These are phyloP conservation scores for Citrullus colocynthis DNA, from an alignment of 306 rosid species.

Conservation along the genomic window DNA sequence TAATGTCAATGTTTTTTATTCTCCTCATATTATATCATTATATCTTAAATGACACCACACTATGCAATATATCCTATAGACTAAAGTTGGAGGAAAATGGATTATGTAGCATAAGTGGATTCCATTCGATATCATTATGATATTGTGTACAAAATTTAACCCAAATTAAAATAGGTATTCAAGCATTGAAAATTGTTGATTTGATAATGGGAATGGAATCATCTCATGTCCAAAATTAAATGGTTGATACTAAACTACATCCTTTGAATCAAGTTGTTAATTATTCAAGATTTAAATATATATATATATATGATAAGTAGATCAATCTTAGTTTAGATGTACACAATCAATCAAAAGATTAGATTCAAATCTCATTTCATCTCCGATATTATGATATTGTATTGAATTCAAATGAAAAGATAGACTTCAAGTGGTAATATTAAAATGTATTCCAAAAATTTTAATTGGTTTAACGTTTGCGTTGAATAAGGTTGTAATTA, in stretches of 20 bases:
- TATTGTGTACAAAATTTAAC: not conserved
- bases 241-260: not conserved
- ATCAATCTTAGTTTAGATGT: not conserved
- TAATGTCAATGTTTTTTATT: not conserved
- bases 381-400: no score
- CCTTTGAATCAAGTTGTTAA: not conserved
- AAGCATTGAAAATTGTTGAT: no score
- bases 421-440: not conserved
- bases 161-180: no score
- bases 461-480: not conserved
- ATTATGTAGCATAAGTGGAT: not conserved
- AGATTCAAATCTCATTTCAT: no score
- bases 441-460: not conserved
- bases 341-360: no score
- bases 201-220: not conserved
- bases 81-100: not conserved
- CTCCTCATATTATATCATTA: not conserved
- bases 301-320: not conserved
- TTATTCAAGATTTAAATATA: no score
- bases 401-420: not conserved
- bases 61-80: no score
- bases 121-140: not conserved
- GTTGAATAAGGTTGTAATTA: not conserved
- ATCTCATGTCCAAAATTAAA: not conserved
- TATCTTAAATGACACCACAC: not conserved